Evolutionary conservation across 257 asterid genomes (phyloP).

Genomic region (Handroanthus guayacan): DNA sequence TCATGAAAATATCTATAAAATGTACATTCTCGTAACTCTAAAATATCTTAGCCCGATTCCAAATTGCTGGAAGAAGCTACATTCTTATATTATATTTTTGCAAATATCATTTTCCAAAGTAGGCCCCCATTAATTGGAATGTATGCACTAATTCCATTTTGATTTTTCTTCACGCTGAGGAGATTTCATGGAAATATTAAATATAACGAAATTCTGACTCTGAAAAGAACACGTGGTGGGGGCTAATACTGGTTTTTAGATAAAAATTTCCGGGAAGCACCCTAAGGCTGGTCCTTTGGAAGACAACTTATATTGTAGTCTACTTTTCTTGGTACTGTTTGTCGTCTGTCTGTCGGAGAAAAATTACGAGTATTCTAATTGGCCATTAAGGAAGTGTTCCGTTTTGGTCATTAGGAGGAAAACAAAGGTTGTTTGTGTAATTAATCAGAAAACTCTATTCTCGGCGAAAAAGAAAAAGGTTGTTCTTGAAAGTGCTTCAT

Average conservation of each 20-base stretch:
- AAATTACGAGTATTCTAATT: background rate
- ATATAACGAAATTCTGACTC: background rate
- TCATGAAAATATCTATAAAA: too few species aligned
- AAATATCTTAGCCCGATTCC: too few species aligned
- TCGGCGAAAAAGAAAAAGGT: background rate
- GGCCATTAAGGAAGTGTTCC: background rate
- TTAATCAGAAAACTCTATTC: background rate
- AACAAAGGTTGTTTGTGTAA: too few species aligned
- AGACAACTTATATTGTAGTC: background rate
- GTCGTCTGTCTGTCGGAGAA: background rate
- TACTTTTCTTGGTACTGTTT: constrained; percentile 29
- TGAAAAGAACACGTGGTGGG: background rate
- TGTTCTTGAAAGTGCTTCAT: background rate
- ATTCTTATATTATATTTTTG: too few species aligned
- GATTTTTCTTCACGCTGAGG: constrained; percentile 39
- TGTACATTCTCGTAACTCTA: too few species aligned
- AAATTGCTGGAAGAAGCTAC: too few species aligned
- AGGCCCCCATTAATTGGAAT: too few species aligned
- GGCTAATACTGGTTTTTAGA: background rate
- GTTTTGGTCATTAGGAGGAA: too few species aligned
- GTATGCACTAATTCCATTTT: background rate
- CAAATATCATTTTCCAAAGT: too few species aligned
- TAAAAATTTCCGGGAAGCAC: constrained; percentile 15
- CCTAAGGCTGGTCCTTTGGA: constrained; percentile 3
- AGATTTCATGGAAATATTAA: constrained; percentile 29